Conservation (phyloP, 345 rosid genomes). For the Salix suchowensis region DNA sequence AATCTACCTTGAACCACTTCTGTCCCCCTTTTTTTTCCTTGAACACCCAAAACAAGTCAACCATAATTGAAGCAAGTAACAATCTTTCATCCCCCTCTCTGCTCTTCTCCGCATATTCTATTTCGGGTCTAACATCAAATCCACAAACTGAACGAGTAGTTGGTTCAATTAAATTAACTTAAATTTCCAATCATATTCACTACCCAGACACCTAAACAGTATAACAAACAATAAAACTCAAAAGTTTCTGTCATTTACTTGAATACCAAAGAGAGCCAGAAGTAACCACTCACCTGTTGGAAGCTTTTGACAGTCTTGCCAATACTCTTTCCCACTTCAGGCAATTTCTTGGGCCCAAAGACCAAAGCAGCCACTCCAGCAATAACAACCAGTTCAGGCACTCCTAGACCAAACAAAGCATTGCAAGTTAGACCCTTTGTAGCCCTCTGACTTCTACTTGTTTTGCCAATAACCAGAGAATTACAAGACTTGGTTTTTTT, state of each 20-base stretch:
- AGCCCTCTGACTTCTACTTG: slow-evolving; percentile 31
- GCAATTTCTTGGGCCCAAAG: slow-evolving; percentile 94
- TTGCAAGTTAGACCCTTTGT: slow-evolving; percentile 58
- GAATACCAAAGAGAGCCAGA: slow-evolving; percentile 9
- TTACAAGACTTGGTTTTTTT: slow-evolving; percentile 9
- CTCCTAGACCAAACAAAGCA: slow-evolving; percentile 88
- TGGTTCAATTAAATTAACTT: neutral
- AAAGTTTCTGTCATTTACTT: slow-evolving; percentile 8
- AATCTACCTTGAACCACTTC: neutral
- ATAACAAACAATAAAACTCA: slow-evolving; percentile 5
- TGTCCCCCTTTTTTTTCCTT: neutral
- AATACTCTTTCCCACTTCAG: slow-evolving; percentile 88
- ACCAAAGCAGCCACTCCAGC: slow-evolving; percentile 89
- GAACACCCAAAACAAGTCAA: neutral
- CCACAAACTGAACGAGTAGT: neutral
- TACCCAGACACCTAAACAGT: neutral
- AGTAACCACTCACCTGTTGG: slow-evolving; percentile 58
- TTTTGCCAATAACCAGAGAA: slow-evolving; percentile 36
- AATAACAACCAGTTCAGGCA: slow-evolving; percentile 91
- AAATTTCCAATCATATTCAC: neutral
- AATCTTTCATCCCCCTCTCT: neutral
- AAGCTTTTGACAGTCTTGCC: slow-evolving; percentile 95
- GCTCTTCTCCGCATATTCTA: neutral
- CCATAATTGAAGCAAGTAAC: neutral
- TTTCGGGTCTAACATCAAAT: neutral